Base-by-base conservation (phyloP, 805 yeast genomes). In the Wickerhamomyces mucosus region DNA sequence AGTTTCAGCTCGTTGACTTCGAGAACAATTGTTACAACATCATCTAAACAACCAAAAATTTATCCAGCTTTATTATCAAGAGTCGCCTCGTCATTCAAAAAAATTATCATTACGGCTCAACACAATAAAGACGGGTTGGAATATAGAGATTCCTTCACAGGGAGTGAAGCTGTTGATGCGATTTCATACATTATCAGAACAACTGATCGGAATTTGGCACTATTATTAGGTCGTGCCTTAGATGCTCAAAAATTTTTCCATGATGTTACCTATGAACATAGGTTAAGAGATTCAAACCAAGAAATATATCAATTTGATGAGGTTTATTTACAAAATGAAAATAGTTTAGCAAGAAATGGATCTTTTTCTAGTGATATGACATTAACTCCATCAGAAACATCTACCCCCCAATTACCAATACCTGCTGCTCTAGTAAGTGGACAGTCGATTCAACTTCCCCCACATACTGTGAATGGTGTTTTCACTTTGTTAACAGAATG, bases 221-320 rank as follows among this genome's bases (percentile, higher is more conserved):
- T 92, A 28, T 61, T 92, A 21, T 59, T 92, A 30, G 98, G 97
- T 18, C 67, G 98, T 41, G 78, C 96, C 0, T 61, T 92, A 34
- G 97, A 92, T 58, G 94, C 96, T 1, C 97, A 92, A 47, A 83
- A 83, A 53, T 73, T 85, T 35, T 86, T 92, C 56, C 95, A 85
- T 50, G 98, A 92, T 58, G 96, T 88, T 17, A 82, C 96, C 0
- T 89, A 89, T 56, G 94, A 86, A 46, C 97, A 88, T 53, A 67
- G 96, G 29, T 64, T 92, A 33, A 67, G 98, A 42, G 98, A 92
- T 56, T 82, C 95, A 1, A 69, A 67, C 15, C 73, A 69, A 48
- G 98, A 92, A 54, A 82, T 89, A 16, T 92, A 89, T 54, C 94
- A 83, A 44, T 83, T 89, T 46, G 72, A 72, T 29, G 78, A 75